phyloP scores from a whole-genome alignment of 1,284 basidiomycete species.

The Sanghuangporus sanghuang region DNA sequence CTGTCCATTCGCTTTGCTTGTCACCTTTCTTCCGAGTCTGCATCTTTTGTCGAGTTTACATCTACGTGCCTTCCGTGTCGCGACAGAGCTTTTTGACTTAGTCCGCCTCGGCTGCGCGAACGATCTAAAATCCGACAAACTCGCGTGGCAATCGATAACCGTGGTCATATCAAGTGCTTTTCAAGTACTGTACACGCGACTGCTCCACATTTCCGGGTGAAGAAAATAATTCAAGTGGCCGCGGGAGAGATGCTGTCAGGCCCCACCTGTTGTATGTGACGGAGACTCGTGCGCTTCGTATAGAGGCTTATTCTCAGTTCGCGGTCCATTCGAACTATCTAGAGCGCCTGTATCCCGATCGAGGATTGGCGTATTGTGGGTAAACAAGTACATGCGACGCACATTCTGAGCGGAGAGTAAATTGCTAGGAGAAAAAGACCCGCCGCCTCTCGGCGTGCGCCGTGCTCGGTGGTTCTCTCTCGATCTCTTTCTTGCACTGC shows the following conservation, averaged over 20 bases:
- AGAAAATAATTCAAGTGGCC: background rate
- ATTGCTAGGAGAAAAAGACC: background rate
- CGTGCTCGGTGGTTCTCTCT: conserved; percentile 5
- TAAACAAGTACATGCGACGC: background rate
- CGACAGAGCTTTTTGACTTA: background rate
- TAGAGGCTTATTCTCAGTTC: background rate
- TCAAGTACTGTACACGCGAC: background rate
- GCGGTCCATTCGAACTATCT: background rate
- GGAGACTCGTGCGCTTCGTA: background rate
- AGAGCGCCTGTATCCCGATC: background rate
- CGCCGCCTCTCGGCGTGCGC: background rate
- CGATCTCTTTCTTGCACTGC: background rate
- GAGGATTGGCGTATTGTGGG: background rate
- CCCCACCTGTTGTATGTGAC: background rate
- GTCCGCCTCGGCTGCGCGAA: background rate
- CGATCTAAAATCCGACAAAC: background rate
- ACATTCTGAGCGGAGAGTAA: background rate
- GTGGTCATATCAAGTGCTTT: background rate
- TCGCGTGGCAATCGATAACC: background rate
- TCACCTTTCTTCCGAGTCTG: background rate
- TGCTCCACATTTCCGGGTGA: background rate
- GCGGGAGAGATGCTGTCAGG: background rate
- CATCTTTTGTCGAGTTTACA: background rate
- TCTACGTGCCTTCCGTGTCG: background rate
- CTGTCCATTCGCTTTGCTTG: background rate